Conservation (phyloP, 805 yeast genomes). For the Yamadazyma phyllophila region DNA sequence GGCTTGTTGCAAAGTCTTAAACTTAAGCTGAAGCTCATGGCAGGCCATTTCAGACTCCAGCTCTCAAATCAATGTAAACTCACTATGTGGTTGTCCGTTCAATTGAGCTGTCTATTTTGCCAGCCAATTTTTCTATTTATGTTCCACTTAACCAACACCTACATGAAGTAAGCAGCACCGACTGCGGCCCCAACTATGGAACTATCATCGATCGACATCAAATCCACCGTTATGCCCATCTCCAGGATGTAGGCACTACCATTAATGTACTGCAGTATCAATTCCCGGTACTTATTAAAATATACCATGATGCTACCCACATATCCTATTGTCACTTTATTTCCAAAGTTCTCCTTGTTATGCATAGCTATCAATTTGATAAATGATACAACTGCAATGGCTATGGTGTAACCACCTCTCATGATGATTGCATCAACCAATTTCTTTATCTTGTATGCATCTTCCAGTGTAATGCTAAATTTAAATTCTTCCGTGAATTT, state of each 20-base stretch:
- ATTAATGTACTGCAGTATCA: conserved; percentile 23
- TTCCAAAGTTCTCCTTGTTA: conserved; percentile 20
- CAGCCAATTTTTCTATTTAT: conserved; percentile 5
- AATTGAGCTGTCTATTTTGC: not conserved
- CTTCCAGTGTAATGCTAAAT: conserved; percentile 25
- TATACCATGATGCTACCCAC: conserved; percentile 53
- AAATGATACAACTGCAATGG: conserved; percentile 41
- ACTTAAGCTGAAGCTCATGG: no score
- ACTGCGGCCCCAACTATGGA: conserved; percentile 55
- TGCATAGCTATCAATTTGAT: conserved; percentile 24
- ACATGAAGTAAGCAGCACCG: conserved; percentile 40
- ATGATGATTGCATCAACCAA: conserved; percentile 37
- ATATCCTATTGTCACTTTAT: conserved; percentile 40
- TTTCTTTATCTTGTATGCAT: conserved; percentile 25
- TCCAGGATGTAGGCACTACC: conserved; percentile 21
- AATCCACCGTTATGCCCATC: conserved; percentile 32
- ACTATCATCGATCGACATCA: conserved; percentile 44
- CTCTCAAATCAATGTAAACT: no score
- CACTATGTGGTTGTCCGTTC: not conserved
- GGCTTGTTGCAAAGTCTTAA: no score
- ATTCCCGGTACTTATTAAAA: conserved; percentile 37
- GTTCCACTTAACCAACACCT: not conserved
- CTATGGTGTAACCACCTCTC: conserved; percentile 45
- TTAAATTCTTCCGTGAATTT: conserved; percentile 21
- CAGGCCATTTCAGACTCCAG: no score